phyloP scores from a whole-genome alignment of 768 basidiomycete genomes.

The Rhodocollybia butyracea region DNA sequence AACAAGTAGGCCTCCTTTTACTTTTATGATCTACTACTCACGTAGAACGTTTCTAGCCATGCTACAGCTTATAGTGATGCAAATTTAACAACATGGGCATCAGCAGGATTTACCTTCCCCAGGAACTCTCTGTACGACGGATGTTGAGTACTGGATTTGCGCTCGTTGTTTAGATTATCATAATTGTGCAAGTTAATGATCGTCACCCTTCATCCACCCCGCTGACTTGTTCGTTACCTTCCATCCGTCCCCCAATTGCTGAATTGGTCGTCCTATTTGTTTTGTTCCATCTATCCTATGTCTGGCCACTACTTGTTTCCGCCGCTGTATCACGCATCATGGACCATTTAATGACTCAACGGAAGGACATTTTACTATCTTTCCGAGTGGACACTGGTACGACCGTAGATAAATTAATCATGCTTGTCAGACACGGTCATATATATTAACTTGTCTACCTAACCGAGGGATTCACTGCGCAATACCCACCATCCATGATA shows the following conservation, averaged over 20 bases:
- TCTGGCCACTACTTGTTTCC: background rate
- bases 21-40: background rate
- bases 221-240: background rate
- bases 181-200: slow-evolving; percentile 2
- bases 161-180: background rate
- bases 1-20: slow-evolving; percentile 38
- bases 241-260: background rate
- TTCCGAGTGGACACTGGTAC: background rate
- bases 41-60: slow-evolving; percentile 27
- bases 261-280: no score
- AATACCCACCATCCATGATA: slow-evolving; percentile 71
- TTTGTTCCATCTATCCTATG: background rate
- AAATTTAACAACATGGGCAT: slow-evolving; percentile 83
- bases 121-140: slow-evolving; percentile 39
- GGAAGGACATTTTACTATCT: background rate
- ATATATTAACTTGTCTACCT: slow-evolving; percentile 18
- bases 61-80: slow-evolving; percentile 65
- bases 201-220: background rate
- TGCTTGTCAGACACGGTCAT: background rate
- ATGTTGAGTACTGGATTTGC: background rate
- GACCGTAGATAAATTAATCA: background rate
- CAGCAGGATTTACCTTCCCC: slow-evolving; percentile 75
- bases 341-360: slow-evolving; percentile 1
- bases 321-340: background rate
- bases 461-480: slow-evolving; percentile 67